Base-by-base conservation (phyloP, 2,329 filamentous ascomycete species). In the Verticillium nubilum region DNA sequence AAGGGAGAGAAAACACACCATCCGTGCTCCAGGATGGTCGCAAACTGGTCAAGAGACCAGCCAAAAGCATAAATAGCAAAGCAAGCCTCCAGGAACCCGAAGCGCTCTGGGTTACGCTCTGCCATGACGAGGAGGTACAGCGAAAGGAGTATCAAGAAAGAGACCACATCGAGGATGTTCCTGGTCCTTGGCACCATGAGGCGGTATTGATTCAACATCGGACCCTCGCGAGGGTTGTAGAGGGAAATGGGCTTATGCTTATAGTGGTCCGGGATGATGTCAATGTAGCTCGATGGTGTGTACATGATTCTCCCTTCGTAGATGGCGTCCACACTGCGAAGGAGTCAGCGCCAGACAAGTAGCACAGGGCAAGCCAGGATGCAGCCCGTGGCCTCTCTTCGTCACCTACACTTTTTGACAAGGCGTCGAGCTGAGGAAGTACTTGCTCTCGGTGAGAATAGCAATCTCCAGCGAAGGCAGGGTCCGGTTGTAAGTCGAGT, bases 231-330 rank as follows among this genome's bases (percentile, higher is more conserved):
- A 1, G 91, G 91, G 67, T 93, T 87, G 71, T 95, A 95, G 0
- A 95, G 76, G 7, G 89, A 87, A 58, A 95, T 93, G 2, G 90
- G 90, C 65, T 90, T 90, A 67, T 89, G 84, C 74, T 95, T 95
- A 78, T 95, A 96, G 66, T 89, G 86, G 70, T 95, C 91, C 1
- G 91, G 91, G 54, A 96, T 86, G 60, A 96, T 89, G 71, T 95
- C 89, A 71, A 94, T 85, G 70, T 91, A 92, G 0, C 87, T 86
- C 0, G 87, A 91, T 0, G 91, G 91, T 1, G 91, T 94, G 69
- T 95, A 95, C 35, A 92, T 87, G 62, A 96, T 84, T 33, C 89
- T 82, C 5, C 91, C 91, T 47, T 88, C 86, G 68, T 94, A 95
- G 53, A 96, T 92, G 55, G 90, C 91, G 65, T 90, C 85, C 29